Percentiles rank a stretch among this genome's conserved stretches.
Conservation (phyloP, 2,329 filamentous ascomycete genomes). For the Elsinoe arachidis region DNA sequence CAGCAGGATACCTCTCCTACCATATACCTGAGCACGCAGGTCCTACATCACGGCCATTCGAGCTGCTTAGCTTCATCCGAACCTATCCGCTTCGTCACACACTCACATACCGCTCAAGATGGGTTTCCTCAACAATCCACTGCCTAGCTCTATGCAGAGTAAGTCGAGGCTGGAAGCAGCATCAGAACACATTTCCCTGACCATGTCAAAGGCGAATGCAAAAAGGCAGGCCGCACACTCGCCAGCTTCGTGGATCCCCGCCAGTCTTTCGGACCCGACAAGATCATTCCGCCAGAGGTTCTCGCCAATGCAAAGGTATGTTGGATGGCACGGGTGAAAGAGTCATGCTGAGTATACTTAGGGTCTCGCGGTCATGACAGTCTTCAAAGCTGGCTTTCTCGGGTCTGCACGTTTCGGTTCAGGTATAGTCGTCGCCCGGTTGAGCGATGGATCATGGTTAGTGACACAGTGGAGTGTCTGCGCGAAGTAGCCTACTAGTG, state of each 20-base stretch:
- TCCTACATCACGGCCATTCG: not conserved
- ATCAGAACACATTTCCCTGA: slow-evolving; percentile 12
- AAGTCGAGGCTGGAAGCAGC: slow-evolving; percentile 23
- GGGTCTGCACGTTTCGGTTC: slow-evolving; percentile 74
- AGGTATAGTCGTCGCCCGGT: slow-evolving; percentile 70
- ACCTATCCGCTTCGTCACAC: not conserved
- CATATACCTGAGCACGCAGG: not conserved
- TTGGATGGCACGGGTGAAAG: slow-evolving; percentile 14
- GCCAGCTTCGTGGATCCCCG: slow-evolving; percentile 88
- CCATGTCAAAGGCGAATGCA: slow-evolving; percentile 70
- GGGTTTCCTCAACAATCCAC: slow-evolving; percentile 46
- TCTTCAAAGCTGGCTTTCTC: slow-evolving; percentile 80
- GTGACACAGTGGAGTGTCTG: not conserved
- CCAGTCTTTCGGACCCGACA: slow-evolving; percentile 91
- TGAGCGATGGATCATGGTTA: slow-evolving; percentile 64
- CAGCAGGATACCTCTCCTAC: slow-evolving; percentile 5
- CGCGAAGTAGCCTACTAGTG: no score
- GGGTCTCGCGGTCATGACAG: slow-evolving; percentile 77
- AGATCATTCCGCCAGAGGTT: slow-evolving; percentile 86
- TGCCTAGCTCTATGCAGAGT: slow-evolving; percentile 47
- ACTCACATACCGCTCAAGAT: slow-evolving; percentile 24
- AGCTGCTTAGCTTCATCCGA: not conserved
- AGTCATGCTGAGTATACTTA: slow-evolving; percentile 23
- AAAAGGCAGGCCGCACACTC: slow-evolving; percentile 93
- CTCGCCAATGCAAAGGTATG: slow-evolving; percentile 80